Evolutionary conservation across 495 filamentous ascomycete genomes (phyloP), one percentile per base, ranked within the genome.

Genomic region (Hypomontagnella submonticulosa): DNA sequence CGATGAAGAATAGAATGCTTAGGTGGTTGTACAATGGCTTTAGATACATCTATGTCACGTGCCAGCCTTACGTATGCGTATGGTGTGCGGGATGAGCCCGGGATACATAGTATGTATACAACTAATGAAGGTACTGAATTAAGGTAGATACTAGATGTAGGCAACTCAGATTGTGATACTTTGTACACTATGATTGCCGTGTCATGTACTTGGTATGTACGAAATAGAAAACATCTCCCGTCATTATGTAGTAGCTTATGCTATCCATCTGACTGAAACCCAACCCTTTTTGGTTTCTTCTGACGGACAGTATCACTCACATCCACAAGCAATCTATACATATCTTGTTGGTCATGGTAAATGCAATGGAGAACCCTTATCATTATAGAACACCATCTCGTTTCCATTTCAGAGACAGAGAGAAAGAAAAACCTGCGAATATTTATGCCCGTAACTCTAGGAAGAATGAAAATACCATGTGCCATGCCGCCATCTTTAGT

Each of bases 381-480:
- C 56, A 70, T 70, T 62, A 70, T 66, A 62, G 52, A 70, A 70
- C 61, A 70, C 67, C 67, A 70, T 66, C 61, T 69, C 61, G 33
- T 59, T 61, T 58, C 47, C 57, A 58, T 66, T 41, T 57, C 42
- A 61, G 66, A 61, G 55, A 64, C 49, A 56, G 55, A 69, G 41
- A 66, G 63, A 47, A 48, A 52, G 51, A 55, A 69, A 59, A 55
- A 58, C 62, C 53, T 50, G 63, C 43, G 56, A 32, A 56, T 67
- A 72, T 70, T 66, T 67, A 74, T 74, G 60, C 60, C 67, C 63
- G 38, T 61, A 66, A 69, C 53, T 71, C 67, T 68, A 68, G 44
- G 44, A 62, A 44, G 53, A 69, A 70, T 43, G 47, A 63, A 55
- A 60, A 68, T 61, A 59, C 57, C 63, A 50, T 67, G 37, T 70